A percentile compares a stretch with the other conserved stretches of the same genome.
phyloP scores from a whole-genome alignment of 1,284 basidiomycete species.

The Pholiota adiposa region DNA sequence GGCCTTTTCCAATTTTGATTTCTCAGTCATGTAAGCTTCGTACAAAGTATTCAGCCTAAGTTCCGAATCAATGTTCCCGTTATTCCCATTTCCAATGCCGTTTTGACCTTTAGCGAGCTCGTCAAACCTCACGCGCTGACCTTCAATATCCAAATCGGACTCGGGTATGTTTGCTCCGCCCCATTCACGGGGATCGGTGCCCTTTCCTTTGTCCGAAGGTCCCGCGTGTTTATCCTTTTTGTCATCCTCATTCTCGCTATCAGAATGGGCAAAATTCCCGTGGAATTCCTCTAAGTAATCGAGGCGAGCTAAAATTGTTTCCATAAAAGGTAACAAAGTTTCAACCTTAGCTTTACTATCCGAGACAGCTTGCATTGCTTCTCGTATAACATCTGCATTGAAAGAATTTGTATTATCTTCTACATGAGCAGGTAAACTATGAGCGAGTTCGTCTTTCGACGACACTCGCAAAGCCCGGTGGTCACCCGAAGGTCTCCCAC shows the following conservation, averaged over 20 bases:
- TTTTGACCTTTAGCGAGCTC: not conserved
- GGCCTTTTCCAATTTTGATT: not conserved
- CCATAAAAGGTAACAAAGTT: not conserved
- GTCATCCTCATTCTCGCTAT: too few relatives aligned
- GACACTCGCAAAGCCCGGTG: not conserved
- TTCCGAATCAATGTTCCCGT: not conserved
- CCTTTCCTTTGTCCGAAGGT: slow-evolving; percentile 5
- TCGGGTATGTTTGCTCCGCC: slow-evolving; percentile 1
- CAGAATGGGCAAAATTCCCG: not conserved
- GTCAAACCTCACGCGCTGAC: slow-evolving; percentile 2
- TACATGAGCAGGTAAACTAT: not conserved
- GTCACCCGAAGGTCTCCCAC: not conserved
- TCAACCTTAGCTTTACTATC: not conserved
- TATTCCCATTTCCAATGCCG: not conserved
- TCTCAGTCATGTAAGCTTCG: not conserved
- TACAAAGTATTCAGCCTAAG: not conserved
- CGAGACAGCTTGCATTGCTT: not conserved
- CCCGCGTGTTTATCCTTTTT: not conserved
- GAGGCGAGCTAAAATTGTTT: not conserved
- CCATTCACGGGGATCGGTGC: slow-evolving; percentile 9
- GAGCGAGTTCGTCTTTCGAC: not conserved
- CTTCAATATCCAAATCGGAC: not conserved
- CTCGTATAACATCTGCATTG: too few relatives aligned
- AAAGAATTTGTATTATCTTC: too few relatives aligned
- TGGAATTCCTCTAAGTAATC: not conserved